phyloP scores from a whole-genome alignment of 805 yeast genomes.

The Hanseniaspora guilliermondii region DNA sequence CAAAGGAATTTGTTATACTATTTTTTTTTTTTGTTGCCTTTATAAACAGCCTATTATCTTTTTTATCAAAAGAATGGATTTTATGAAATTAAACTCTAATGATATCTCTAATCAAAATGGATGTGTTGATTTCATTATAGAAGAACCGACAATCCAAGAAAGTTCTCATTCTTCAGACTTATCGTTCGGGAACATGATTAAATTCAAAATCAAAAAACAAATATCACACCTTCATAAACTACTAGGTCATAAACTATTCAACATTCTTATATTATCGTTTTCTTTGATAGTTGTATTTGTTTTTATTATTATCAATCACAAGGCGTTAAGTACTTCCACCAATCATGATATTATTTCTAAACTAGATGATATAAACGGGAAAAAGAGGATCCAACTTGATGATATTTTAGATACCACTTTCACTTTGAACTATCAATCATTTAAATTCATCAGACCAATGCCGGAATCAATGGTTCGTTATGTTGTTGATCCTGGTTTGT shows the following conservation, averaged over 20 bases:
- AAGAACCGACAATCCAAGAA: neutral
- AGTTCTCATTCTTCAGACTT: neutral
- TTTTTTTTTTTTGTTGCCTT: too few species aligned
- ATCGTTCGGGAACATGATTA: neutral
- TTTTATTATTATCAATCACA: neutral
- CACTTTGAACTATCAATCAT: constrained; percentile 17
- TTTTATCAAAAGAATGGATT: neutral
- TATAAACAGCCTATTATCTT: too few species aligned
- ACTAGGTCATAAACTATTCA: neutral
- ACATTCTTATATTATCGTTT: neutral
- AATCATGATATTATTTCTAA: neutral
- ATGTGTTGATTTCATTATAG: neutral
- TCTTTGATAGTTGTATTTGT: neutral
- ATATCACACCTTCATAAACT: neutral
- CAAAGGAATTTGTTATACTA: too few species aligned
- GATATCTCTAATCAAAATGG: neutral
- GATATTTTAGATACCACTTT: constrained; percentile 23
- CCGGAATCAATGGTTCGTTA: constrained; percentile 16
- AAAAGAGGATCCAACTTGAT: constrained; percentile 18
- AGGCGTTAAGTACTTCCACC: neutral
- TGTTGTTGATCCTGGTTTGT: constrained; percentile 36
- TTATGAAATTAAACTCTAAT: neutral
- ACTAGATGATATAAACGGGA: neutral
- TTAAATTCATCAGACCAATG: constrained; percentile 24
- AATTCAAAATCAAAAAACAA: neutral